A percentile compares a stretch with the other conserved stretches of the same genome.
phyloP scores from a whole-genome alignment of 495 filamentous ascomycete species.

The Echria macrotheca region DNA sequence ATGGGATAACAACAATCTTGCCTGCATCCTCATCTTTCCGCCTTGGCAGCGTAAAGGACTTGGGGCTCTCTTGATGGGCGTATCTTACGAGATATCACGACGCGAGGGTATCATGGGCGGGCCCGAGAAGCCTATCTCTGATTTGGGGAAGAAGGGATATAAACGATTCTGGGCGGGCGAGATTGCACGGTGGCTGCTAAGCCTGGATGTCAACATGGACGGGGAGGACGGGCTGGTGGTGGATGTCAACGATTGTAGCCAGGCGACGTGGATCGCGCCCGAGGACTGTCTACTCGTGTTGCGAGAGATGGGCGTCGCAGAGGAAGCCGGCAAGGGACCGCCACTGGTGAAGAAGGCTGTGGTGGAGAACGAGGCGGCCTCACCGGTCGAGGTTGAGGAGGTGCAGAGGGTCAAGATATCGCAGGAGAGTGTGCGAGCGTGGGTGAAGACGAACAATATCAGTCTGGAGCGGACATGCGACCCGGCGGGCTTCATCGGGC shows the following conservation, averaged over 20 bases:
- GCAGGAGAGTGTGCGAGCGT: constrained; percentile 49
- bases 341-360: constrained; percentile 26
- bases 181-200: constrained; percentile 58
- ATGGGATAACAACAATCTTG: constrained; percentile 97
- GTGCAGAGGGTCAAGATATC: constrained; percentile 47
- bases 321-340: constrained; percentile 46
- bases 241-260: constrained; percentile 38
- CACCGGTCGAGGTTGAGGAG: constrained; percentile 20
- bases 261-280: constrained; percentile 67
- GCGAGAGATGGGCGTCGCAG: constrained; percentile 69
- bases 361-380: constrained; percentile 1
- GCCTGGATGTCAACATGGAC: constrained; percentile 33
- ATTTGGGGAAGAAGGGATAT: constrained; percentile 75
- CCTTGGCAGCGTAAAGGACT: constrained; percentile 89
- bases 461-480: constrained; percentile 48
- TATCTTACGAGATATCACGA: constrained; percentile 86
- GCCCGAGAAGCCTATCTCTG: constrained; percentile 87
- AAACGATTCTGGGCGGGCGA: constrained; percentile 77
- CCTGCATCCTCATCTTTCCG: constrained; percentile 93
- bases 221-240: constrained; percentile 26
- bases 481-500: constrained; percentile 50
- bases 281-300: constrained; percentile 80
- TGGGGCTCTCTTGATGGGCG: constrained; percentile 84
- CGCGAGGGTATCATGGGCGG: constrained; percentile 82
- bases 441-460: constrained; percentile 45